A percentile compares a stretch with the other conserved stretches of the same genome.
phyloP scores from a whole-genome alignment of 164 flowering plant genomes.

The Sedum album region DNA sequence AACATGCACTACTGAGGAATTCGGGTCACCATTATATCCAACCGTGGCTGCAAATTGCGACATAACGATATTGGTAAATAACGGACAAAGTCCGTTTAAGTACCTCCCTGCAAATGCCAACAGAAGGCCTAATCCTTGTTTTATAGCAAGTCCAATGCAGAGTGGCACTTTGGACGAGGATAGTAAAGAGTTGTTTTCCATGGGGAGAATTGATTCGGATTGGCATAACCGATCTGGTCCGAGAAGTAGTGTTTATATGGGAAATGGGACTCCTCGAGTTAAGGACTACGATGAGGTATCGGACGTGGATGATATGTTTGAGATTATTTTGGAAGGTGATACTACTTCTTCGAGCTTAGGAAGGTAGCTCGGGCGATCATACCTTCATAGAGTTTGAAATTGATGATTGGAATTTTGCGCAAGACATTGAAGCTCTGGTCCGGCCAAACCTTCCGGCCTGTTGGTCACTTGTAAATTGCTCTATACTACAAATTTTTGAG shows the following conservation, averaged over 20 bases:
- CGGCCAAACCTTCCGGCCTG: too few relatives aligned
- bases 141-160: slow-evolving; percentile 28
- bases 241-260: slow-evolving; percentile 12
- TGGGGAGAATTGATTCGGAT: slow-evolving; percentile 71
- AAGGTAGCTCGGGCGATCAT: neutral
- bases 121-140: slow-evolving; percentile 82
- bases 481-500: too few relatives aligned
- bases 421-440: too few relatives aligned
- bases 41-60: slow-evolving; percentile 61
- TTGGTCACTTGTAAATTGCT: too few relatives aligned
- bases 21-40: slow-evolving; percentile 67
- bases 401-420: neutral
- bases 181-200: slow-evolving; percentile 84
- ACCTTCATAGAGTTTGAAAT: neutral
- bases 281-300: slow-evolving; percentile 35
- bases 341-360: slow-evolving; percentile 14
- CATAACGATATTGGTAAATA: slow-evolving; percentile 45
- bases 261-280: slow-evolving; percentile 11
- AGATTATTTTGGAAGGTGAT: slow-evolving; percentile 39
- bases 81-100: slow-evolving; percentile 65
- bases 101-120: slow-evolving; percentile 58
- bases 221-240: slow-evolving; percentile 36
- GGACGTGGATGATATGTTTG: slow-evolving; percentile 45
- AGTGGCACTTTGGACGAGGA: slow-evolving; percentile 43
- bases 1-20: slow-evolving; percentile 66